Base-by-base conservation (phyloP, 768 basidiomycete genomes). In the Myochromella boudieri region DNA sequence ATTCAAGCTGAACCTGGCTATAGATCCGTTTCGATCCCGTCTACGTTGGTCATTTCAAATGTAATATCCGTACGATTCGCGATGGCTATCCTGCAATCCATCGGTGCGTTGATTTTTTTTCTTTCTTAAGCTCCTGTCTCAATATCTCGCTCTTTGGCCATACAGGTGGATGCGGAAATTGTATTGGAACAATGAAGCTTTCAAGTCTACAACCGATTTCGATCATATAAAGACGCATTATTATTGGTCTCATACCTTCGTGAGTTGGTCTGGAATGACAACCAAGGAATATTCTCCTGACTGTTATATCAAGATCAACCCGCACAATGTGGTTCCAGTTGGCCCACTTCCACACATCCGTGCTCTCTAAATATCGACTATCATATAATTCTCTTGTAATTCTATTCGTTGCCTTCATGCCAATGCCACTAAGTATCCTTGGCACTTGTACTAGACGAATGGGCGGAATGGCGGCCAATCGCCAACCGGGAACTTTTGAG, bases 21-120 rank as follows among this genome's bases (percentile, higher is more conserved):
- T 47, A 89, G 87, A 69, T 91, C 49, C 89, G 91, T 22, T 94
- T 93, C 66, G 92, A 95, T 56, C 81, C 84, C 0, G 95, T 87
- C 7, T 97, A 97, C 66, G 76, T 85, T 41, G 82, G 85, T 0
- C 90, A 92, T 64, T 97, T 97, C 79, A 97, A 95, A 58, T 94
- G 91, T 70, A 93, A 95, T 71, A 60, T 91, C 49, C 82, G 85
- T 22, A 84, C 78, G 33, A 88, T 97, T 63, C 89, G 94, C 14
- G 71, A 83, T 58, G 87, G 88, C 3, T 98, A 94, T 65, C 94
- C 95, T 15, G 77, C 82, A 38, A 78, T 97, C 39, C 79, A 97
- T 68, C 61, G 62, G 82, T 79, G 44, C 36, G 75, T 27, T 11
- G 27, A 17, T 12, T 22, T 38, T 17, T 31, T 59, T 8, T n/a